A percentile compares a stretch with the other conserved stretches of the same genome.
Evolutionary conservation across 1,284 basidiomycete genomes (phyloP).

Genomic region (Leccinum pachyderme): DNA sequence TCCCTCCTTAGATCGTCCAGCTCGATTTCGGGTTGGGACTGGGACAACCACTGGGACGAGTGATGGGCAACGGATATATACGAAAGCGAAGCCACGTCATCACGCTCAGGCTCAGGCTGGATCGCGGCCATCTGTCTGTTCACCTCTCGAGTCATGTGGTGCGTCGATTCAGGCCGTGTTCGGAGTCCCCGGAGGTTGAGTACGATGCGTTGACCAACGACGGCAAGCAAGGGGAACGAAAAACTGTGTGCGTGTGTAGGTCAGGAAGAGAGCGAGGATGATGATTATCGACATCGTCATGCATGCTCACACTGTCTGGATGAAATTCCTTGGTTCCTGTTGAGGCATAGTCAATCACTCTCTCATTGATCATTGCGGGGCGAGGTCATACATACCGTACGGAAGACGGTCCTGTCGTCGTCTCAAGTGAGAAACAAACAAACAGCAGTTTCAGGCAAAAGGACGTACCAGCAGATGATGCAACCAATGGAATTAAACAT

Average conservation of each 20-base stretch:
- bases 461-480: conserved; percentile 23
- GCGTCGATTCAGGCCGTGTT: background rate
- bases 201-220: conserved; percentile 25
- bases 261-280: background rate
- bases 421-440: background rate
- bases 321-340: conserved; percentile 20
- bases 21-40: conserved; percentile 1
- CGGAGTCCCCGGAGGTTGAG: conserved; percentile 22
- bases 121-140: conserved; percentile 17
- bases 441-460: background rate
- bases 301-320: conserved; percentile 14
- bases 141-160: conserved; percentile 12
- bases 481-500: conserved; percentile 13
- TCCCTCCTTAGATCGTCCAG: background rate
- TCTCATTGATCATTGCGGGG: background rate
- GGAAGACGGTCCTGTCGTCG: conserved; percentile 10
- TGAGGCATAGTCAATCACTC: background rate
- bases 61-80: background rate
- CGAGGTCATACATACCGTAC: conserved; percentile 5
- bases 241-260: background rate
- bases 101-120: background rate
- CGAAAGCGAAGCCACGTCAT: background rate
- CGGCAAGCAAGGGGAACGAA: conserved; percentile 11
- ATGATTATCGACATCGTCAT: background rate
- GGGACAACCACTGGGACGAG: background rate